Percentiles rank a stretch among this genome's conserved stretches.
Evolutionary conservation across 805 yeast species (phyloP).

Genomic region (Metschnikowia borealis): DNA sequence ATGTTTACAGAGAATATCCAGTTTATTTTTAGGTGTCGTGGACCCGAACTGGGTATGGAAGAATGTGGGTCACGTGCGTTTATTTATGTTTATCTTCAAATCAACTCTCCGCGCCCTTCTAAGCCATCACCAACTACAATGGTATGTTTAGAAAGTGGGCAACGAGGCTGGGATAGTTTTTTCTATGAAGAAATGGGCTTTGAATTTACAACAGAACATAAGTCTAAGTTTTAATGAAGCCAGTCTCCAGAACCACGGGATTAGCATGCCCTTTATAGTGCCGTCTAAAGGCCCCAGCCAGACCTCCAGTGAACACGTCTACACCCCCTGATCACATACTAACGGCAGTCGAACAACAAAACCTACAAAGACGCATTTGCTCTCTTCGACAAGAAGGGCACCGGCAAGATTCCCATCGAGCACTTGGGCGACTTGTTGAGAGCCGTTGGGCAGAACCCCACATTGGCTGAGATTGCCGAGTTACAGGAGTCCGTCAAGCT

Average conservation of each 20-base stretch:
- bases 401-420: constrained; percentile 81
- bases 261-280: too few species aligned
- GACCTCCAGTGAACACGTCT: not conserved
- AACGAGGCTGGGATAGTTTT: too few species aligned
- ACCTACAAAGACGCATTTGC: constrained; percentile 90
- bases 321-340: constrained; percentile 5
- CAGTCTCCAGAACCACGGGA: too few species aligned
- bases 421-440: constrained; percentile 89
- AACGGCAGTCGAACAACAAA: constrained; percentile 33
- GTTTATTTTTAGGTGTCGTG: not conserved
- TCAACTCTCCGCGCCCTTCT: constrained; percentile 1
- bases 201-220: too few species aligned
- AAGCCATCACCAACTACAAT: constrained; percentile 2
- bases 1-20: too few species aligned
- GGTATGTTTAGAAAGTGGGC: not conserved
- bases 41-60: not conserved
- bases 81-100: constrained; percentile 1
- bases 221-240: too few species aligned
- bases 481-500: constrained; percentile 40
- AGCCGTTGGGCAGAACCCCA: constrained; percentile 98
- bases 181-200: too few species aligned
- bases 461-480: constrained; percentile 75
- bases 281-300: not conserved
- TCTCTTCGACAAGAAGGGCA: constrained; percentile 92
- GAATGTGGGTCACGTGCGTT: constrained; percentile 7